Conservation (phyloP, 2,329 filamentous ascomycete genomes). For the Akanthomyces dipterigenus region DNA sequence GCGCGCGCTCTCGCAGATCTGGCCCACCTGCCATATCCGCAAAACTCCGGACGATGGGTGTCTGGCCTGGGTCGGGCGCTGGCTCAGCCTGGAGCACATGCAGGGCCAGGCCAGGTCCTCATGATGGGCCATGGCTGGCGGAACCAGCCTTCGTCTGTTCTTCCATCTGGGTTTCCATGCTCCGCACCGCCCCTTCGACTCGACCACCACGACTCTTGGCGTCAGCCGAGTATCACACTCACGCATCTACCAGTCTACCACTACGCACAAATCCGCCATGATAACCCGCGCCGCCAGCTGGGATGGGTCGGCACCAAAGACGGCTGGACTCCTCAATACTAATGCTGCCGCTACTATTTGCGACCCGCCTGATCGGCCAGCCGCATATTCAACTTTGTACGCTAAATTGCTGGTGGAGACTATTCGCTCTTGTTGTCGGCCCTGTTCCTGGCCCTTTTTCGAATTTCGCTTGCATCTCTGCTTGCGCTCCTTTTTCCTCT, state of each 20-base stretch:
- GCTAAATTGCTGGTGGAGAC: constrained; percentile 17
- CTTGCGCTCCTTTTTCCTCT: not conserved
- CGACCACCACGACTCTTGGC: not conserved
- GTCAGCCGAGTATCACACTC: not conserved
- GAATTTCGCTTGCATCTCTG: not conserved
- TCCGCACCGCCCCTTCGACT: not conserved
- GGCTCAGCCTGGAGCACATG: not conserved
- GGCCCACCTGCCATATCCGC: constrained; percentile 6
- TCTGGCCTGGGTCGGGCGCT: not conserved
- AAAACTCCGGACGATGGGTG: constrained; percentile 3
- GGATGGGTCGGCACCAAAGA: not conserved
- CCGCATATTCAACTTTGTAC: constrained; percentile 17
- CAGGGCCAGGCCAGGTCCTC: not conserved
- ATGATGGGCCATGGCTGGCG: not conserved
- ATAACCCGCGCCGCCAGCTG: not conserved
- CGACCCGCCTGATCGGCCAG: constrained; percentile 19
- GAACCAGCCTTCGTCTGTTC: constrained; percentile 6
- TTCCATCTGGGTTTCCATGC: not conserved
- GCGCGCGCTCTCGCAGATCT: not conserved
- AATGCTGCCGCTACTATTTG: not conserved
- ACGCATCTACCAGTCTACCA: no score
- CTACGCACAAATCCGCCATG: not conserved
- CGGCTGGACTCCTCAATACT: not conserved
- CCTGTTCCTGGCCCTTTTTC: constrained; percentile 1
- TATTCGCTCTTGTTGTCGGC: not conserved